These are phyloP conservation scores for Talaromyces amestolkiae DNA, from an alignment of 2,329 filamentous ascomycete genomes.

Conservation along the genomic window DNA sequence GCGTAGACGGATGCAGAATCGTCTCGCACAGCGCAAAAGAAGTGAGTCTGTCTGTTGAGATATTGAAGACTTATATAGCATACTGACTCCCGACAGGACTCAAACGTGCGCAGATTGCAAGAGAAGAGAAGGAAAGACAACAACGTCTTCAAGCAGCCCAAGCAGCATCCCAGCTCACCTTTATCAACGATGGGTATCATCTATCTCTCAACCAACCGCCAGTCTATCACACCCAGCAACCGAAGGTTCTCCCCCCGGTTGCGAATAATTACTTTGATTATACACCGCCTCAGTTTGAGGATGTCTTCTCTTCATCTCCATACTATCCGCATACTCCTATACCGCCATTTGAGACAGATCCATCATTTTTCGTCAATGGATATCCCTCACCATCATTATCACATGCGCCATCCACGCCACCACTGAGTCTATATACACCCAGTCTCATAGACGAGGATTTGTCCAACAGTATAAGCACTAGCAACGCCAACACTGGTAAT, in stretches of 20 bases:
- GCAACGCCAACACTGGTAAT: background rate
- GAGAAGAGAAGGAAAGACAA: conserved; percentile 19
- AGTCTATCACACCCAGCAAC: background rate
- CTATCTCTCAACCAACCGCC: background rate
- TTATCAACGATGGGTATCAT: conserved; percentile 17
- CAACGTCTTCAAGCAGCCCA: conserved; percentile 20
- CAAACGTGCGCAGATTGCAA: conserved; percentile 18
- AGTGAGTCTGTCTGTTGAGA: conserved; percentile 6
- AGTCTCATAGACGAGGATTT: conserved; percentile 16
- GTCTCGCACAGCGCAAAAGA: conserved; percentile 19
- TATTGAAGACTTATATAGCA: background rate
- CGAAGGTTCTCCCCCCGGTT: background rate
- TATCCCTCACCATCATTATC: conserved; percentile 18
- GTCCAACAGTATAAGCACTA: conserved; percentile 4
- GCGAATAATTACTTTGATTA: conserved; percentile 9
- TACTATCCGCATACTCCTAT: conserved; percentile 5
- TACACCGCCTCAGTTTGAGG: conserved; percentile 8
- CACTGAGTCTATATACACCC: conserved; percentile 16
- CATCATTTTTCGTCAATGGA: conserved; percentile 13
- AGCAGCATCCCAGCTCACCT: conserved; percentile 16
- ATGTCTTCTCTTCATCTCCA: conserved; percentile 7
- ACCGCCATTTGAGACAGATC: conserved; percentile 7
- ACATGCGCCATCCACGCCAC: conserved; percentile 18
- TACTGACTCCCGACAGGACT: conserved; percentile 9
- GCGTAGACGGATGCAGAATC: conserved; percentile 19